Percentiles rank a stretch among this genome's conserved stretches.
Conservation (phyloP, 129 eudicot genomes). For the Apium graveolens region DNA sequence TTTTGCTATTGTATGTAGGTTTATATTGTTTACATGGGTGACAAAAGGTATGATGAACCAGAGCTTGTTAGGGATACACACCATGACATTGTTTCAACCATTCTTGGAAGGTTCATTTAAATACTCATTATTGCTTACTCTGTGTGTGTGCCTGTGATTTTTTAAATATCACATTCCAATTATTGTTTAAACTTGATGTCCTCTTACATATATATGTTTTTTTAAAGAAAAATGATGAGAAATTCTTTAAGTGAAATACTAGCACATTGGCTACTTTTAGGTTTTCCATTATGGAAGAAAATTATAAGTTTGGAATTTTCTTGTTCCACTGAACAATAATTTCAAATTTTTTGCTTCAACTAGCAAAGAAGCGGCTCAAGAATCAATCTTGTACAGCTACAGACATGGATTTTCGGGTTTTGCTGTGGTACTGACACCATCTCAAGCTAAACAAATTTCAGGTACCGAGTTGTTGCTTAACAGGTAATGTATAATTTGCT, state of each 20-base stretch:
- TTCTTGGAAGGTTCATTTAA: slow-evolving; percentile 40
- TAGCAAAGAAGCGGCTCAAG: slow-evolving; percentile 40
- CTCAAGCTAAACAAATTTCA: slow-evolving; percentile 38
- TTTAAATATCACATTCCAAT: background rate
- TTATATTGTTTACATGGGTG: slow-evolving; percentile 52
- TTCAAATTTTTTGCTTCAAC: background rate
- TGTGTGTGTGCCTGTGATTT: background rate
- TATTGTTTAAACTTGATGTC: background rate
- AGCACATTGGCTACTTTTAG: background rate
- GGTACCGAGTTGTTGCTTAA: slow-evolving; percentile 12
- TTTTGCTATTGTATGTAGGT: slow-evolving; percentile 23
- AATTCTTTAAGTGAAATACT: background rate
- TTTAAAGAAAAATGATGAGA: background rate
- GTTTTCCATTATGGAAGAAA: background rate
- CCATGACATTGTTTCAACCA: slow-evolving; percentile 33
- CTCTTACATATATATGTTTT: background rate
- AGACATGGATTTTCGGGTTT: slow-evolving; percentile 59
- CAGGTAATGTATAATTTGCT: background rate
- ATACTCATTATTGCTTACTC: background rate
- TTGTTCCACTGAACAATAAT: background rate
- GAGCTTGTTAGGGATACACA: slow-evolving; percentile 32
- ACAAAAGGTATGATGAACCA: slow-evolving; percentile 21
- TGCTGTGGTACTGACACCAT: slow-evolving; percentile 38
- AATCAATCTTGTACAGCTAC: slow-evolving; percentile 53
- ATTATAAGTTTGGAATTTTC: background rate